Evolutionary conservation across 305 asterid species (phyloP).

Genomic region (Petunia hybrid): DNA sequence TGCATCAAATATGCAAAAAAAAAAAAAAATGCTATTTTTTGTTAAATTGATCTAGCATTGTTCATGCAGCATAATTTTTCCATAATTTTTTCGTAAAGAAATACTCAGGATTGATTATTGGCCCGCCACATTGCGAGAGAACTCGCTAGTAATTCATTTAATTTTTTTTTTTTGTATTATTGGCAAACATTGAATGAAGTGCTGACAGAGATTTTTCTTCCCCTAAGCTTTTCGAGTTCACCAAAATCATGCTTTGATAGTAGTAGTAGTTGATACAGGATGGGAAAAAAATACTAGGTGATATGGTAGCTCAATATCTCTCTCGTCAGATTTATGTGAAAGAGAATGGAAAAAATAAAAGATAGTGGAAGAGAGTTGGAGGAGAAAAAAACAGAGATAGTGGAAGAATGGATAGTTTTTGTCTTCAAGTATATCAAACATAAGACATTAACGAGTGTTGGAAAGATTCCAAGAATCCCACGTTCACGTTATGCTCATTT

Average conservation of each 20-base stretch:
- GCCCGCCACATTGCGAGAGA: too few species aligned
- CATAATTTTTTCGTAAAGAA: too few species aligned
- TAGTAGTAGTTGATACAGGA: not conserved
- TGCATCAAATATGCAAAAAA: too few species aligned
- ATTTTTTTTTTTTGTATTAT: too few species aligned
- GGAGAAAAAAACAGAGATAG: not conserved
- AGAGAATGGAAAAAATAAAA: not conserved
- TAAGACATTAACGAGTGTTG: not conserved
- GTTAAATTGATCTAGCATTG: too few species aligned
- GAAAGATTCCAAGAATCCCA: slow-evolving; percentile 28
- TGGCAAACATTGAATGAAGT: slow-evolving; percentile 20
- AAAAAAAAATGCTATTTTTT: too few species aligned
- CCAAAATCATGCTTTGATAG: not conserved
- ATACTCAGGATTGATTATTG: too few species aligned
- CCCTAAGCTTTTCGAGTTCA: not conserved
- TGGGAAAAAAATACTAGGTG: not conserved
- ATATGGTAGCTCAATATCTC: too few species aligned
- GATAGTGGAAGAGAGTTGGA: not conserved
- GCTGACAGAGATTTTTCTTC: not conserved
- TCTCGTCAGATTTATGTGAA: too few species aligned
- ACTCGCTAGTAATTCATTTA: too few species aligned
- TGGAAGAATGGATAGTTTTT: slow-evolving; percentile 8
- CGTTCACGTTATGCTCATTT: not conserved
- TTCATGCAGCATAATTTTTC: too few species aligned
- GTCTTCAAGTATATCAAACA: not conserved